Evolutionary conservation across 2,329 filamentous ascomycete genomes (phyloP).

Genomic region (Gaeumannomyces sp.): DNA sequence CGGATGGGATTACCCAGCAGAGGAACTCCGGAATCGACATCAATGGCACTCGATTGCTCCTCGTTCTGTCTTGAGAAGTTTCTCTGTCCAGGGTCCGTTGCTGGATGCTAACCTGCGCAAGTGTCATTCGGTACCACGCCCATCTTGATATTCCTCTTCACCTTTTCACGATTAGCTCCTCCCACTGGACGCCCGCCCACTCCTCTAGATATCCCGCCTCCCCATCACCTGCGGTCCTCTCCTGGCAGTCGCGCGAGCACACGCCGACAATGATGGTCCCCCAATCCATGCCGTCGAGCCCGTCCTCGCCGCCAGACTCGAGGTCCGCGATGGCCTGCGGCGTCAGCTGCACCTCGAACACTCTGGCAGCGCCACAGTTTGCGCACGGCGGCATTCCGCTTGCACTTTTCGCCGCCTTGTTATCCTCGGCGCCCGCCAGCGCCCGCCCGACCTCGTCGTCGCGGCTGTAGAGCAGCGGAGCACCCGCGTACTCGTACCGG

Average conservation of each 20-base stretch:
- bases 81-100: too few species aligned
- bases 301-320: slow-evolving; percentile 63
- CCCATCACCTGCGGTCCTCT: slow-evolving; percentile 49
- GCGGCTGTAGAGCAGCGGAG: slow-evolving; percentile 74
- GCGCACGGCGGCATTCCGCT: slow-evolving; percentile 65
- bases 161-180: slow-evolving; percentile 52
- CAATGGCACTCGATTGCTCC: neutral
- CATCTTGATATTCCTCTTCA: slow-evolving; percentile 14
- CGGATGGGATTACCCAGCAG: neutral
- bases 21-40: neutral
- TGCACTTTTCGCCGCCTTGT: slow-evolving; percentile 20
- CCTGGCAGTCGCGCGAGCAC: slow-evolving; percentile 72
- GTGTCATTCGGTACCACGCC: neutral
- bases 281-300: slow-evolving; percentile 92
- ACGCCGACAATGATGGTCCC: slow-evolving; percentile 85
- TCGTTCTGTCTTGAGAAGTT: neutral
- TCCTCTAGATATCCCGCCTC: slow-evolving; percentile 81
- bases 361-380: slow-evolving; percentile 67
- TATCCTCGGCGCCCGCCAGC: slow-evolving; percentile 32
- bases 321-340: slow-evolving; percentile 86
- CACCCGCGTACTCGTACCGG: slow-evolving; percentile 69
- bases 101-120: too few species aligned
- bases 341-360: slow-evolving; percentile 89
- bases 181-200: slow-evolving; percentile 98
- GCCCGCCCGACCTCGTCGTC: slow-evolving; percentile 66